Conservation (phyloP, 106 monocot species). For the Dendrobium officinale region DNA sequence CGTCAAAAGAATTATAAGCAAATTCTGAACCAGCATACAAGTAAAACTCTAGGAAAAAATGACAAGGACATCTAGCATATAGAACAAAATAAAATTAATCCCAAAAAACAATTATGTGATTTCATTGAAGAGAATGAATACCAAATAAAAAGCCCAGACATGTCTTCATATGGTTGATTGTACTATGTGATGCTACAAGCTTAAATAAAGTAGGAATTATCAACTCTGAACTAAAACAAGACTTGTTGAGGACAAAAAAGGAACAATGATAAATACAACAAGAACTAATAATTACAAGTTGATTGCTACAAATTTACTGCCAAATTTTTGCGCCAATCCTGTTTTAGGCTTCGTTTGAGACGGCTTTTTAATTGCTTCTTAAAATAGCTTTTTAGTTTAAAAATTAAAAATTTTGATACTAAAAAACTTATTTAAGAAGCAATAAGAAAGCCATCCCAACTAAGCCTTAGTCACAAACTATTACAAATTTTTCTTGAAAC, state of each 20-base stretch:
- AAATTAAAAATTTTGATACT: no score
- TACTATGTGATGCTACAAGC: not conserved
- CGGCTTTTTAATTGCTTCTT: no score
- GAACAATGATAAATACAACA: constrained; percentile 1
- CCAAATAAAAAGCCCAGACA: not conserved
- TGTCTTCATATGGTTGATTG: not conserved
- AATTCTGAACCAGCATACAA: no score
- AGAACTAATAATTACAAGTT: constrained; percentile 2
- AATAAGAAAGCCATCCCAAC: no score
- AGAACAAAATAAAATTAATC: not conserved
- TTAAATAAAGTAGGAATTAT: not conserved
- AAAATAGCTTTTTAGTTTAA: no score
- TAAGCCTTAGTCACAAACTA: not conserved
- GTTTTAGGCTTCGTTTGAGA: not conserved
- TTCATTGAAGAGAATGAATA: not conserved
- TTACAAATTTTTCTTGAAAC: not conserved
- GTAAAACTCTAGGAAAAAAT: not conserved
- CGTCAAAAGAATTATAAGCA: no score
- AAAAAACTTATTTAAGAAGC: no score
- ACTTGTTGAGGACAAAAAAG: not conserved
- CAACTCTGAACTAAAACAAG: not conserved
- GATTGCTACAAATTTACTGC: not conserved
- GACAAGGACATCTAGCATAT: not conserved
- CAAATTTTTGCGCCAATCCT: not conserved
- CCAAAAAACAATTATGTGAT: not conserved